Conservation (phyloP, 2,329 filamentous ascomycete species). For the Phialophora verrucosa region DNA sequence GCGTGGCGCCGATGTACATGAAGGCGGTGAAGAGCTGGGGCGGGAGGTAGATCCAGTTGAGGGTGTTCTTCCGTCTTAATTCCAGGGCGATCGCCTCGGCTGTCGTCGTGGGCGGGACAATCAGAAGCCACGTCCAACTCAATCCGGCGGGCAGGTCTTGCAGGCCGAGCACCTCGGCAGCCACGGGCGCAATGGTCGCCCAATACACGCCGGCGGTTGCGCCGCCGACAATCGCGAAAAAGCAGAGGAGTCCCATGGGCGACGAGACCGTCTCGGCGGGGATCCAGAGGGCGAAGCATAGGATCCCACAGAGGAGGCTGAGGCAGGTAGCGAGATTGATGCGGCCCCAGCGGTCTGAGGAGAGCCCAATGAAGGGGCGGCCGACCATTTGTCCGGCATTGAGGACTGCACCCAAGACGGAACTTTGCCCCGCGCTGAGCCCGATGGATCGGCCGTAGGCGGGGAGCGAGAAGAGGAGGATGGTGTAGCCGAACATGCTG, state of each 20-base stretch:
- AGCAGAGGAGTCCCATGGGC: conserved; percentile 58
- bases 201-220: conserved; percentile 67
- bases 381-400: conserved; percentile 66
- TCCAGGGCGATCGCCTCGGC: conserved; percentile 64
- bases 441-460: conserved; percentile 67
- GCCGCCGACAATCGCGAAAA: conserved; percentile 65
- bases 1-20: conserved; percentile 63
- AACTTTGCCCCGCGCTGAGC: conserved; percentile 64
- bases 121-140: conserved; percentile 64
- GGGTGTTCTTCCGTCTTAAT: conserved; percentile 52
- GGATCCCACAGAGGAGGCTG: conserved; percentile 62
- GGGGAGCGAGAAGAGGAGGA: conserved; percentile 67
- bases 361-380: conserved; percentile 66
- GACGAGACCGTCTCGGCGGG: conserved; percentile 59
- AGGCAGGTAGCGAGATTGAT: conserved; percentile 66
- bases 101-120: conserved; percentile 59
- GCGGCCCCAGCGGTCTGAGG: conserved; percentile 64
- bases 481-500: conserved; percentile 69
- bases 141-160: conserved; percentile 62
- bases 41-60: conserved; percentile 45
- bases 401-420: conserved; percentile 65
- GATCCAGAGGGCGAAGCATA: conserved; percentile 67
- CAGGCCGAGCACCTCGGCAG: conserved; percentile 66
- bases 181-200: conserved; percentile 62
- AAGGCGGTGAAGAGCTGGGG: conserved; percentile 64